Evolutionary conservation across 495 filamentous ascomycete genomes (phyloP), one percentile per base, ranked within the genome.

Genomic region (Talaromyces adpressus): DNA sequence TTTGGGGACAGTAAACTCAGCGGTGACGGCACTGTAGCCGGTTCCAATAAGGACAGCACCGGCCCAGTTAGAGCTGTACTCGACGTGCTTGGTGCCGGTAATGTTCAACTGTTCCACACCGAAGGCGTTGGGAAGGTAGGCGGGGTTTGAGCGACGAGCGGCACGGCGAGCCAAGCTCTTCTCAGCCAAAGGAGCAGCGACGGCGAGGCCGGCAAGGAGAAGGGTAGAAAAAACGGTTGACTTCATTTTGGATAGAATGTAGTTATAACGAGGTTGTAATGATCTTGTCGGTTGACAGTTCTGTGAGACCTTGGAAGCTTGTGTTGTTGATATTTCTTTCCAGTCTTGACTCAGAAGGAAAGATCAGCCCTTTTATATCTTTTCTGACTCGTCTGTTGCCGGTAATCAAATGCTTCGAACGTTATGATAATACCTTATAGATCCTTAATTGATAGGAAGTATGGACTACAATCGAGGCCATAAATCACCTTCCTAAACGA

Each of bases 11-110:
- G 77, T 80, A 70, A 87, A 82, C 8, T 77, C 83, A 11, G 80
- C 85, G 3, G 81, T 78, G 6, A 86, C 84, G 23, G 73, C 72
- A 8, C 70, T 82, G 67, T 80, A 86, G 34, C 77, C 77, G 11
- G 68, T 74, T 20, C 73, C 72, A 34, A 77, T 79, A 29, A 81
- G 77, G 11, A 84, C 83, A 18, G 81, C 79, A 56, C 84, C 84
- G 16, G 82, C 81, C 84, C 84, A 87, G 73, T 86, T 87, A 8
- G 75, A 78, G 67, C 76, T 81, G 69, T 87, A 87, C 53, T 79
- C 69, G 6, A 67, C 72, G 0, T 78, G 66, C 20, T 67, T 60
- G 14, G 36, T 25, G 34, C 39, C 18, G 2, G 34, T 60, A 11
- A 60, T 36, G 39, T 41, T 27, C 36, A 60, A 12, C 23, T 45